phyloP scores from a whole-genome alignment of 257 asterid species.

The Rubia yunnanensis region DNA sequence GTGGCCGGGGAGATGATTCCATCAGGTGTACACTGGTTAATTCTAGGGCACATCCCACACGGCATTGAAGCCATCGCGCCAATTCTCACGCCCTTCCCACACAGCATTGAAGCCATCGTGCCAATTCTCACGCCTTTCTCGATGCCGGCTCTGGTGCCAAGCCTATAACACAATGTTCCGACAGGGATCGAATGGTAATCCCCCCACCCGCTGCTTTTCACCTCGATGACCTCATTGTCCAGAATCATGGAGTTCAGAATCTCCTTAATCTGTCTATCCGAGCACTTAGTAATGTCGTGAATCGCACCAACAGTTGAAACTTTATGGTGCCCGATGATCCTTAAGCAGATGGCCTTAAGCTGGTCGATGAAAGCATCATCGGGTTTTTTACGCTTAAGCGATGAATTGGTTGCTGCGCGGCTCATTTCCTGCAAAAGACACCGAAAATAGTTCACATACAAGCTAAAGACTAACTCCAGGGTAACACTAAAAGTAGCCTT shows the following conservation, averaged over 20 bases:
- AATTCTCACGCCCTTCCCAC: constrained; percentile 18
- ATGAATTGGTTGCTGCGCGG: neutral
- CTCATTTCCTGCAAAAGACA: neutral
- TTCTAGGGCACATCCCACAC: constrained; percentile 64
- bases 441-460: neutral
- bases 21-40: constrained; percentile 42
- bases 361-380: neutral
- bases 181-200: constrained; percentile 42
- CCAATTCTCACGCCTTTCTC: too few species aligned
- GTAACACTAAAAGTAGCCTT: neutral
- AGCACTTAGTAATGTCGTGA: neutral
- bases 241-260: constrained; percentile 39
- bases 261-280: constrained; percentile 33
- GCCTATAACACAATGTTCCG: constrained; percentile 48
- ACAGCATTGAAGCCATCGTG: too few species aligned
- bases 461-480: neutral
- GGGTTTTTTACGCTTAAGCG: neutral
- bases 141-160: constrained; percentile 19
- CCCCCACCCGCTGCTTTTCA: constrained; percentile 68
- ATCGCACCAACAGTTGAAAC: neutral
- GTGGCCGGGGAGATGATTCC: constrained; percentile 61
- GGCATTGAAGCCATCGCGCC: constrained; percentile 65
- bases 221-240: constrained; percentile 51
- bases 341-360: neutral
- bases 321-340: neutral